Base-by-base conservation (phyloP, 495 filamentous ascomycete species). In the Mycothermus thermophilus region DNA sequence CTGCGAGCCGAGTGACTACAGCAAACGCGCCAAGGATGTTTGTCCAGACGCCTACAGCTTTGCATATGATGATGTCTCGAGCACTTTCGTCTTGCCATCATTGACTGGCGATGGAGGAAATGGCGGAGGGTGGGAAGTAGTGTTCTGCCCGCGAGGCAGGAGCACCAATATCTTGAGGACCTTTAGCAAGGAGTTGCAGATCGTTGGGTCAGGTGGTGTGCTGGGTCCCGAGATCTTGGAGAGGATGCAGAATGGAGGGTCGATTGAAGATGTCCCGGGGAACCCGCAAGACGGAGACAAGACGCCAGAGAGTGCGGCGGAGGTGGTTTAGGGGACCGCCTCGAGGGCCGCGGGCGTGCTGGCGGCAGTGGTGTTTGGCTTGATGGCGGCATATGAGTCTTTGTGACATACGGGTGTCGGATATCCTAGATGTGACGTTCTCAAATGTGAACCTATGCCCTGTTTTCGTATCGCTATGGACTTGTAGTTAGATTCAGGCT, bases 1-100 rank as follows among this genome's bases (percentile, higher is more conserved):
- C 8, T 87, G 81, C 58, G 45, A 55, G 41, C 76, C 79, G 5
- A 68, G 65, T 29, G 38, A 64, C 15, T 88, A 84, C 50, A 72
- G 69, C 35, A 63, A 51, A 37, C 50, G 58, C 13, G 78, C 77
- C 20, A 88, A 88, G 64, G 55, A 40, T 12, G 68, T 85, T 11
- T 88, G 82, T 52, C 82, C 82, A 2, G 82, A 88, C 56, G 82
- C 81, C 12, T 88, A 87, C 52, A 80, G 74, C 47, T 88, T 69
- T 48, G 79, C 82, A 8, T 87, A 72, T 43, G 80, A 88, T 46
- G 83, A 88, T 56, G 58, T 71, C 33, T 67, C 66, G 5, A 77
- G 72, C 27, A 87, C 81, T 0, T 87, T 88, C 52, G 77, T 82
- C 38, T 67, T 84, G 6, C 79, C 82, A 0, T 60, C 60, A n/a